These are phyloP conservation scores for Sporisorium iseilematis-ciliati DNA, from an alignment of 1,284 basidiomycete genomes.

Conservation along the genomic window DNA sequence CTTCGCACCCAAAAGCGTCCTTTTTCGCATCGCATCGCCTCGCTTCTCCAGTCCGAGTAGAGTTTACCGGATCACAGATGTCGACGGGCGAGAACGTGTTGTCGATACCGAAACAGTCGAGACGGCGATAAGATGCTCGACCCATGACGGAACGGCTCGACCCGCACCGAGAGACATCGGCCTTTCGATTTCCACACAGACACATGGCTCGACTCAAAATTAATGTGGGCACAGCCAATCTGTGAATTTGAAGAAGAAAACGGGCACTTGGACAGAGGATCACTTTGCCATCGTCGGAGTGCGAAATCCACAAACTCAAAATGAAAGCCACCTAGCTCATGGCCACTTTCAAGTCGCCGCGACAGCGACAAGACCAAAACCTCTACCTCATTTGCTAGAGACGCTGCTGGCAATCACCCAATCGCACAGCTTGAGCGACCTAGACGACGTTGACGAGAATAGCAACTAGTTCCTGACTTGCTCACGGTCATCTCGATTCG, in stretches of 20 bases:
- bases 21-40: not conserved
- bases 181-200: not conserved
- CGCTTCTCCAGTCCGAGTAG: not conserved
- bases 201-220: conserved; percentile 1
- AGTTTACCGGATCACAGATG: not conserved
- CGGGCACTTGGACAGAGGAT: not conserved
- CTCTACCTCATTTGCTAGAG: not conserved
- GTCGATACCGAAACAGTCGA: not conserved
- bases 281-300: not conserved
- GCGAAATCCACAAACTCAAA: not conserved
- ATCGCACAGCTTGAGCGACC: not conserved
- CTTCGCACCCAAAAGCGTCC: not conserved
- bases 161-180: not conserved
- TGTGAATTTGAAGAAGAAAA: not conserved
- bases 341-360: not conserved
- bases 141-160: not conserved
- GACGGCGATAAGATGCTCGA: not conserved
- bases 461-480: no score
- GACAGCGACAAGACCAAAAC: not conserved
- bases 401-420: not conserved
- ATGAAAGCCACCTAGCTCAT: conserved; percentile 3
- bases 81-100: not conserved
- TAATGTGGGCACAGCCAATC: no score
- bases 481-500: no score
- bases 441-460: no score